These are phyloP conservation scores for Sonneratia alba DNA, from an alignment of 345 rosid genomes.

Conservation along the genomic window DNA sequence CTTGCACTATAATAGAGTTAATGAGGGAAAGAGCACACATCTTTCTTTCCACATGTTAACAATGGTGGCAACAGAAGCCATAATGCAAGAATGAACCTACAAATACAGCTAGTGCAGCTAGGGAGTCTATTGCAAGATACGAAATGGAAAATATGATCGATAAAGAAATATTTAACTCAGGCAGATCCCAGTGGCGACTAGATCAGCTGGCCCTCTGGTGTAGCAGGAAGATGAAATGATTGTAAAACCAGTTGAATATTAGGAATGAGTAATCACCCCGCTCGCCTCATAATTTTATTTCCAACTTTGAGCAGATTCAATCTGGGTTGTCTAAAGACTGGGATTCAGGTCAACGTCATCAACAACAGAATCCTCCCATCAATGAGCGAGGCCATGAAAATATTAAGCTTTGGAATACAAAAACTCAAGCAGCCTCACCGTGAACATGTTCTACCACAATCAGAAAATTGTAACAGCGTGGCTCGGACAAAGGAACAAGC, in stretches of 20 bases:
- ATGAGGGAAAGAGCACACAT: not conserved
- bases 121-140: too few species aligned
- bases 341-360: not conserved
- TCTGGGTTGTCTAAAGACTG: too few species aligned
- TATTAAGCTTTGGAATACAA: not conserved
- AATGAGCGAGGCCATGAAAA: not conserved
- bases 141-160: not conserved
- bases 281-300: not conserved
- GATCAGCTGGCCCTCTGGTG: not conserved
- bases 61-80: not conserved
- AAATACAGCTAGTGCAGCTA: too few species aligned
- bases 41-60: not conserved
- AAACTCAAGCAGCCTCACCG: not conserved
- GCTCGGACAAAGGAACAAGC: not conserved
- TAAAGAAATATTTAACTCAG: not conserved
- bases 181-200: not conserved
- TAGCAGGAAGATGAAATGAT: not conserved
- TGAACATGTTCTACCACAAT: not conserved
- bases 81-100: not conserved
- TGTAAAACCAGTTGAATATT: not conserved
- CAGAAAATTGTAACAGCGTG: not conserved
- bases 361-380: not conserved
- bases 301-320: not conserved
- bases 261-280: not conserved
- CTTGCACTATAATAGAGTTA: too few species aligned